Conservation (phyloP, 495 filamentous ascomycete species). For the Thermothielavioides terrestris region DNA sequence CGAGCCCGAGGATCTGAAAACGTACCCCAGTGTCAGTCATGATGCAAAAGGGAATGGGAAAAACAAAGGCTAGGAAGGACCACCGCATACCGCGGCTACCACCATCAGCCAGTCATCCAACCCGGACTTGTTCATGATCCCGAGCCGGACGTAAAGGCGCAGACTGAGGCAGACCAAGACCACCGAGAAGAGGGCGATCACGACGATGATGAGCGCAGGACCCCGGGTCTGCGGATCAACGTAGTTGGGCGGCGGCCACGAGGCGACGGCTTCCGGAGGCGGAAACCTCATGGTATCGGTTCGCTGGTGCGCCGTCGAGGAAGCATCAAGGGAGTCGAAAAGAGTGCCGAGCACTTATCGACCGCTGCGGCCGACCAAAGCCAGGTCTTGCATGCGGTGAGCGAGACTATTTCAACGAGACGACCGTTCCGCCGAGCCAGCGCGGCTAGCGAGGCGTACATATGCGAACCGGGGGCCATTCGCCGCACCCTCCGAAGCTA, state of each 20-base stretch:
- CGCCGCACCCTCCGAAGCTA: too few relatives aligned
- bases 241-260: constrained; percentile 52
- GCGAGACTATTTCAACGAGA: background rate
- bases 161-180: constrained; percentile 15
- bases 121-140: constrained; percentile 11
- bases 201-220: constrained; percentile 20
- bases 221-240: constrained; percentile 45
- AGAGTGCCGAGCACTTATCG: too few relatives aligned
- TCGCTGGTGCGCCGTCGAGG: background rate
- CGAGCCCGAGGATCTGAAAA: constrained; percentile 16
- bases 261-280: constrained; percentile 32
- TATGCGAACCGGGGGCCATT: too few relatives aligned
- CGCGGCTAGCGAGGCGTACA: too few relatives aligned
- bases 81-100: constrained; percentile 13
- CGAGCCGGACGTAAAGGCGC: constrained; percentile 17
- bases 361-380: background rate
- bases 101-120: constrained; percentile 28
- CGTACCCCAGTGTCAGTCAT: too few relatives aligned
- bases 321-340: too few relatives aligned
- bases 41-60: background rate
- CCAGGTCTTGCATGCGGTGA: background rate
- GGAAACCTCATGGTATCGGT: constrained; percentile 36
- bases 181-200: constrained; percentile 15
- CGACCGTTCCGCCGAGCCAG: background rate
- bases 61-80: background rate